Conservation (phyloP, 1,139 yeast genomes). For the Magnusiomyces fungicola region DNA sequence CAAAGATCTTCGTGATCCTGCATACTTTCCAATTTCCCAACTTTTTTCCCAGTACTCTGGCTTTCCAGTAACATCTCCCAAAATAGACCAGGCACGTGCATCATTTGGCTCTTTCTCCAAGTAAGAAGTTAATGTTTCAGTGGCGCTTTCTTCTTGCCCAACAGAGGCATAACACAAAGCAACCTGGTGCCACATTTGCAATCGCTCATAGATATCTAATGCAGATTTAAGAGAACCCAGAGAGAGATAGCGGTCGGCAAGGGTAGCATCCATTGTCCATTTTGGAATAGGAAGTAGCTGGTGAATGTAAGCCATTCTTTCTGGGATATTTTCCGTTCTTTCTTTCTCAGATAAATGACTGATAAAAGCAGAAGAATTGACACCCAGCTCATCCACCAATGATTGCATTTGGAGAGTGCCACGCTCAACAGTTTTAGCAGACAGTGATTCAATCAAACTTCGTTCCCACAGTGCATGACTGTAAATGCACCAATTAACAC, state of each 20-base stretch:
- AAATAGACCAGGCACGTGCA: conserved; percentile 75
- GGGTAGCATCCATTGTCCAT: conserved; percentile 73
- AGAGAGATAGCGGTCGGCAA: conserved; percentile 86
- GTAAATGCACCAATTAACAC: conserved; percentile 70
- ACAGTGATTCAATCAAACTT: conserved; percentile 70
- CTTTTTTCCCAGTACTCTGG: conserved; percentile 75
- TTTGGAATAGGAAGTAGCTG: conserved; percentile 72
- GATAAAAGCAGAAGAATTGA: conserved; percentile 47
- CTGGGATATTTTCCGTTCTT: conserved; percentile 26
- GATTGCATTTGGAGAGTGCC: conserved; percentile 92
- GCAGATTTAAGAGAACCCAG: conserved; percentile 85
- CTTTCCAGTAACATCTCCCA: conserved; percentile 80
- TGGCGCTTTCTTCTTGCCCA: conserved; percentile 67
- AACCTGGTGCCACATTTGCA: conserved; percentile 70
- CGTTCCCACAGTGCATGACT: conserved; percentile 88
- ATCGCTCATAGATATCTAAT: conserved; percentile 76
- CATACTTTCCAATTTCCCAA: conserved; percentile 79
- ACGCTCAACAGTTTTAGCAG: conserved; percentile 84
- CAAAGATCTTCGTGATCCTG: conserved; percentile 79
- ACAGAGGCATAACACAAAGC: conserved; percentile 88
- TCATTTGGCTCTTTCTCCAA: conserved; percentile 57
- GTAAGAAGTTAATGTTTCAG: conserved; percentile 48
- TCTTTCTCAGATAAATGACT: conserved; percentile 39
- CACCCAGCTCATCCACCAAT: conserved; percentile 82
- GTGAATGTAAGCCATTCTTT: conserved; percentile 65